These are phyloP conservation scores for Xylariaceae sp. DNA, from an alignment of 2,329 filamentous ascomycete genomes.

Conservation along the genomic window DNA sequence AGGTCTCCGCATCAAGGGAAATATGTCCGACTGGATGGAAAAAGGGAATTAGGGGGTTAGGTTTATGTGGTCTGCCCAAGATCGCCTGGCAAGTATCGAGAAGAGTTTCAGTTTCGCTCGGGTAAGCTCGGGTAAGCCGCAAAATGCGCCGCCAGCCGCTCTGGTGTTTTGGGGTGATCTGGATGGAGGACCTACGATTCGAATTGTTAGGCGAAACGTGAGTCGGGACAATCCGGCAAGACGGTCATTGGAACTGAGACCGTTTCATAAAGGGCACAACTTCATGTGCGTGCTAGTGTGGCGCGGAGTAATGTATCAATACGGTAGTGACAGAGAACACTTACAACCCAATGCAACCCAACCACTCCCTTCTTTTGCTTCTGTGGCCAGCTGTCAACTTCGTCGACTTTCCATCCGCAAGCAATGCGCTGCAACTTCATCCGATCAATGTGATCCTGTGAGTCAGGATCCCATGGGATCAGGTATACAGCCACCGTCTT, in stretches of 20 bases:
- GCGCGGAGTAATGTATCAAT: neutral
- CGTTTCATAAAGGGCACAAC: constrained; percentile 1
- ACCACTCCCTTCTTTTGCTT: constrained; percentile 14
- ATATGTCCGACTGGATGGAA: constrained; percentile 35
- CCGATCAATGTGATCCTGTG: constrained; percentile 19
- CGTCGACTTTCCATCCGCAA: constrained; percentile 21
- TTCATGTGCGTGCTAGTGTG: neutral
- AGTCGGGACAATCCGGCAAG: too few species aligned
- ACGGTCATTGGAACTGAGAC: too few species aligned
- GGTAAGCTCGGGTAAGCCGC: constrained; percentile 10
- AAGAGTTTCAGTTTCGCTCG: constrained; percentile 14
- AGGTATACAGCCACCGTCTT: constrained; percentile 6
- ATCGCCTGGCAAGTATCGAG: constrained; percentile 18
- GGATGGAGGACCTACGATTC: constrained; percentile 16
- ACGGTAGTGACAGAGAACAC: neutral
- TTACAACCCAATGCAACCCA: constrained; percentile 22
- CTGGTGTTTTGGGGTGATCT: constrained; percentile 15
- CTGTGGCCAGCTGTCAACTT: constrained; percentile 17
- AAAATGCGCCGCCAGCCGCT: constrained; percentile 23
- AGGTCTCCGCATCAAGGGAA: constrained; percentile 24
- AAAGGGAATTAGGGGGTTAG: constrained; percentile 1
- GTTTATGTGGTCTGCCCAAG: constrained; percentile 17
- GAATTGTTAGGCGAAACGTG: too few species aligned
- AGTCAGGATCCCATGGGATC: constrained; percentile 22
- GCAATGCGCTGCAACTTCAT: constrained; percentile 21